Evolutionary conservation across 1,284 basidiomycete genomes (phyloP).

Genomic region (Sparassis latifolia): DNA sequence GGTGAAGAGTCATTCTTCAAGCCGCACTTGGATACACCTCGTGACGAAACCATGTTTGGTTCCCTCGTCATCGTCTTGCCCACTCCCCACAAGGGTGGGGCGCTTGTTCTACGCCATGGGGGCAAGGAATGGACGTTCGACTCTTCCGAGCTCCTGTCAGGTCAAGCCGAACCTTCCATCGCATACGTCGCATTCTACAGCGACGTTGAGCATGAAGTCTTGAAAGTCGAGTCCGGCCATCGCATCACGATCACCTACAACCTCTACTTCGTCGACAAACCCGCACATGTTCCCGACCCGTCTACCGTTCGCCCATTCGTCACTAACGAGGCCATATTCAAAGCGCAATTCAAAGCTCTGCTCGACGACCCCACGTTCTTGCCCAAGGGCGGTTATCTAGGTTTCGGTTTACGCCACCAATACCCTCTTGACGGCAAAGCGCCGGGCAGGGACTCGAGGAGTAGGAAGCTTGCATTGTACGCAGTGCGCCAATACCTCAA

Average conservation of each 20-base stretch:
- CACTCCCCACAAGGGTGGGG: conserved; percentile 36
- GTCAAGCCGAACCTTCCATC: conserved; percentile 12
- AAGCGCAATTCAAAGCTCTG: conserved; percentile 12
- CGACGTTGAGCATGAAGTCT: conserved; percentile 41
- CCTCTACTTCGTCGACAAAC: conserved; percentile 19
- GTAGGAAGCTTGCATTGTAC: conserved; percentile 17
- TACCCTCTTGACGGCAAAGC: conserved; percentile 14
- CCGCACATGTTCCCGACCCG: conserved; percentile 1
- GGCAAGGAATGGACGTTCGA: conserved; percentile 25
- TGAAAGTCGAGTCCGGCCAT: conserved; percentile 21
- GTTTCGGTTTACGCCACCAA: conserved; percentile 31
- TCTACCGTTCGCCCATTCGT: neutral
- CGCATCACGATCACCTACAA: conserved; percentile 39
- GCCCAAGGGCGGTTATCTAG: conserved; percentile 29
- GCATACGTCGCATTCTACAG: conserved; percentile 36
- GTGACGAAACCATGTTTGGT: conserved; percentile 26
- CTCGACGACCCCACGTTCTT: conserved; percentile 21
- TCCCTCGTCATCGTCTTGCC: conserved; percentile 39
- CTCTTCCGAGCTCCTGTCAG: conserved; percentile 18
- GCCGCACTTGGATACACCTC: conserved; percentile 20
- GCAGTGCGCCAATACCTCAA: conserved; percentile 15
- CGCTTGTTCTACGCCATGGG: conserved; percentile 29
- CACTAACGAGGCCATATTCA: conserved; percentile 5
- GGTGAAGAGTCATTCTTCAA: conserved; percentile 21
- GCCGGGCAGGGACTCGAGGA: neutral